Conservation (phyloP, 2,329 filamentous ascomycete genomes). For the Chaetomium strumarium region DNA sequence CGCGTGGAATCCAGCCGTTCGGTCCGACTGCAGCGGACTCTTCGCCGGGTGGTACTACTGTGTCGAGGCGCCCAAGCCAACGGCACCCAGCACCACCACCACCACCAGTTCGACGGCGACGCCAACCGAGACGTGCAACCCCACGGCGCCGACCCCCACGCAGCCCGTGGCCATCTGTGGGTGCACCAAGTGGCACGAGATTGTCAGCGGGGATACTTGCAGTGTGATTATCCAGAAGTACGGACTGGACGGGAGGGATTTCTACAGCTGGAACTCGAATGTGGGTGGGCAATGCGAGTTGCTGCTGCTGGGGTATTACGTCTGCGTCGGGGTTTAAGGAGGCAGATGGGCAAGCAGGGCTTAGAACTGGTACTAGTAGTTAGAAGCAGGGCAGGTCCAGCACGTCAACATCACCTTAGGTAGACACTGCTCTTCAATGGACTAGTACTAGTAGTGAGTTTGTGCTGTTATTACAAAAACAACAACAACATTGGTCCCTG, state of each 20-base stretch:
- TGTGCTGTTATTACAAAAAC: no score
- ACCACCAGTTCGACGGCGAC: neutral
- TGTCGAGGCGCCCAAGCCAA: neutral
- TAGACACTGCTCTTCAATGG: no score
- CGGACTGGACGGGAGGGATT: neutral
- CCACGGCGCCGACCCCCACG: neutral
- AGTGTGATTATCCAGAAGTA: neutral
- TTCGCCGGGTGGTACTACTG: slow-evolving; percentile 15
- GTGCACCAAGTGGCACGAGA: neutral
- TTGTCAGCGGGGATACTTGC: neutral
- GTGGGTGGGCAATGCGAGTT: neutral
- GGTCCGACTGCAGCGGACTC: slow-evolving; percentile 5
- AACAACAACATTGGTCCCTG: no score
- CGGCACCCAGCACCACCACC: neutral
- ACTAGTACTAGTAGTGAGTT: no score
- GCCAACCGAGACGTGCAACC: neutral
- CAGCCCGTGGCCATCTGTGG: neutral
- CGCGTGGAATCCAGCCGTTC: slow-evolving; percentile 15
- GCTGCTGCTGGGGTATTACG: neutral
- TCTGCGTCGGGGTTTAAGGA: neutral
- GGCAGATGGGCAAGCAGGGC: no score
- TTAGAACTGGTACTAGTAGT: no score
- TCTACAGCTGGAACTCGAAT: neutral
- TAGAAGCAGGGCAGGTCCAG: no score
- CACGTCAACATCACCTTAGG: no score